Percentiles rank a stretch among this genome's conserved stretches.
These are phyloP conservation scores for Cladophialophora immunda DNA, from an alignment of 2,329 filamentous ascomycete species.

Conservation along the genomic window DNA sequence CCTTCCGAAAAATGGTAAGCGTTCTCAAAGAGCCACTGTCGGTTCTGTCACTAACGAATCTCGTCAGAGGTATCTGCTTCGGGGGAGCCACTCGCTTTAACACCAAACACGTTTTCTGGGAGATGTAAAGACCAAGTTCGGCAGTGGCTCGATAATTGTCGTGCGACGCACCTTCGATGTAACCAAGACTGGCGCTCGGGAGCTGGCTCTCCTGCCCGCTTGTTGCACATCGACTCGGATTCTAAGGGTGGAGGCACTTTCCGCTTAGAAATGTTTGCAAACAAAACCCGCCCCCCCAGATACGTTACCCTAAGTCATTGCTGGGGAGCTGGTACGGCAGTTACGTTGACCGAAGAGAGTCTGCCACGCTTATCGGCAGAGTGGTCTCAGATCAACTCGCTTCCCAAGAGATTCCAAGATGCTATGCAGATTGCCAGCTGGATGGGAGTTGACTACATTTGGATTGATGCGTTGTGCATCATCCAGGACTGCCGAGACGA, in stretches of 20 bases:
- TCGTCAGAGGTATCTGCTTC: constrained; percentile 1
- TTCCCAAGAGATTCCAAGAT: constrained; percentile 53
- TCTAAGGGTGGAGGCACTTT: not conserved
- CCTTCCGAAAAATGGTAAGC: constrained; percentile 3
- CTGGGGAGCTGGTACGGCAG: constrained; percentile 9
- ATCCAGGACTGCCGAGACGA: constrained; percentile 42
- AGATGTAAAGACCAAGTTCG: constrained; percentile 10
- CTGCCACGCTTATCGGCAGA: not conserved
- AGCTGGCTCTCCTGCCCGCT: not conserved
- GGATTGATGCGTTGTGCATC: constrained; percentile 49
- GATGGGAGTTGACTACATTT: constrained; percentile 43
- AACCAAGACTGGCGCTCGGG: constrained; percentile 6
- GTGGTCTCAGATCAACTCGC: constrained; percentile 25
- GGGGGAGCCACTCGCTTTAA: not conserved
- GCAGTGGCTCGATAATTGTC: constrained; percentile 6
- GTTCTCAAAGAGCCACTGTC: not conserved
- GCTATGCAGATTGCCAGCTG: constrained; percentile 42
- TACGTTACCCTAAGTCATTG: constrained; percentile 11
- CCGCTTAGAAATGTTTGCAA: not conserved
- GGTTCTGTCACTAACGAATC: not conserved
- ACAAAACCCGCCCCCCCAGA: not conserved
- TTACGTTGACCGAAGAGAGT: not conserved
- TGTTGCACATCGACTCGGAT: not conserved
- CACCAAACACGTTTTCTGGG: not conserved
- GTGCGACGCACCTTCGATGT: not conserved